Base-by-base conservation (phyloP, 768 basidiomycete species). In the Boletus sp. region DNA sequence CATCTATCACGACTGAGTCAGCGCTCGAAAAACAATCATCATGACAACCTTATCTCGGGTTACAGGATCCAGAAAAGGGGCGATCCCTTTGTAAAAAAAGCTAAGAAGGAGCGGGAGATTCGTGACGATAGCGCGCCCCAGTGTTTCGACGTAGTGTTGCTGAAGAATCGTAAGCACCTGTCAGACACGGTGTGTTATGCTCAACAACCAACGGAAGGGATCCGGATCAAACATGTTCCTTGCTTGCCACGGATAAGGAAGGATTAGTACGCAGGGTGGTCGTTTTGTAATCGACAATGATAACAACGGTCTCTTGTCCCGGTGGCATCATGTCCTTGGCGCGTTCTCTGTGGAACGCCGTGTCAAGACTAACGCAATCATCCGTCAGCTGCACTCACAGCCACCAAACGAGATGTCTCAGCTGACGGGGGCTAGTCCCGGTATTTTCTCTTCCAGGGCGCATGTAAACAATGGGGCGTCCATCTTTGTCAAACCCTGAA, bases 281-380 rank as follows among this genome's bases (percentile, higher is more conserved):
- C 29, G 84, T 84, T 66, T 85, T 86, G 78, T 94, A 94, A 72
- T 94, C 92, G 35, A 94, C 89, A 41, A 94, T 76, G 70, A 93
- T 92, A 41, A 87, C 85, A 20, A 93, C 77, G 11, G 87, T 84
- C 68, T 93, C 92, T 68, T 92, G 90, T 12, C 87, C 89, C 0
- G 83, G 83, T 0, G 92, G 92, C 87, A 92, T 90, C 49, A 94
- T 72, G 65, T 95, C 93, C 68, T 90, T 91, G 2, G 93, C 92
- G 24, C 92, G 87, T 70, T 95, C 92, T 58, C 92, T 92, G 37
- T 33, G 58, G n/a, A 6, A 7, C 29, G 3, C 15, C 24, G 9
- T 52, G 49, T 65, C 55, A 67, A 56, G 15, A 49, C 55, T 29
- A 44, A 14, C 36, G 9, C 28, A 29, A 33, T 33, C 28, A 9